Conservation (phyloP, 163 green algal species). For the Chloromonas sp. region DNA sequence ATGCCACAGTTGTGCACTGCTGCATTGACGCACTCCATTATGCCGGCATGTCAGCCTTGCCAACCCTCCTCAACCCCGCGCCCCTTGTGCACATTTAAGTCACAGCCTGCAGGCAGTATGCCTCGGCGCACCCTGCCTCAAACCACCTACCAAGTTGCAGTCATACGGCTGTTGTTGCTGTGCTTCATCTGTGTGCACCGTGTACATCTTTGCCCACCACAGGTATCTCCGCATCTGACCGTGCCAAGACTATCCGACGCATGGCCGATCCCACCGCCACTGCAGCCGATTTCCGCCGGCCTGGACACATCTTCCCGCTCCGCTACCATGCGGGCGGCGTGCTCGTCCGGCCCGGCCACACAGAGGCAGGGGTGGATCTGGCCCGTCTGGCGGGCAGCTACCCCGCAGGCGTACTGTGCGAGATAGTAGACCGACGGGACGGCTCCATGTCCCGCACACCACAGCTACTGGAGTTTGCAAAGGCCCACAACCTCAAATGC, state of each 20-base stretch:
- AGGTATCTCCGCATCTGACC: conserved; percentile 91
- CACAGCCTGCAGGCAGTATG: too few species aligned
- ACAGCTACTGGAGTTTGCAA: conserved; percentile 80
- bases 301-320: conserved; percentile 96
- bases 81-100: too few species aligned
- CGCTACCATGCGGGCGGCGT: conserved; percentile 69
- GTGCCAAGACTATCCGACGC: conserved; percentile 71
- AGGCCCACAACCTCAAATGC: conserved; percentile 70
- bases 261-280: conserved; percentile 59
- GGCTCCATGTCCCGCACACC: conserved; percentile 85
- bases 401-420: conserved; percentile 89
- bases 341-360: conserved; percentile 84
- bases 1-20: too few species aligned
- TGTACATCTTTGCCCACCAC: neutral
- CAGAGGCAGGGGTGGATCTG: conserved; percentile 92
- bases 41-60: too few species aligned
- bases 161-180: too few species aligned
- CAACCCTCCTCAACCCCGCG: too few species aligned
- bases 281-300: conserved; percentile 71
- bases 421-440: conserved; percentile 74
- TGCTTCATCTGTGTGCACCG: too few species aligned
- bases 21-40: too few species aligned
- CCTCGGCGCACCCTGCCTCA: too few species aligned
- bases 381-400: conserved; percentile 74
- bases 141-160: too few species aligned